Evolutionary conservation across 2,329 filamentous ascomycete genomes (phyloP), one percentile per base, ranked within the genome.

Genomic region (Leptographium radiaticola): DNA sequence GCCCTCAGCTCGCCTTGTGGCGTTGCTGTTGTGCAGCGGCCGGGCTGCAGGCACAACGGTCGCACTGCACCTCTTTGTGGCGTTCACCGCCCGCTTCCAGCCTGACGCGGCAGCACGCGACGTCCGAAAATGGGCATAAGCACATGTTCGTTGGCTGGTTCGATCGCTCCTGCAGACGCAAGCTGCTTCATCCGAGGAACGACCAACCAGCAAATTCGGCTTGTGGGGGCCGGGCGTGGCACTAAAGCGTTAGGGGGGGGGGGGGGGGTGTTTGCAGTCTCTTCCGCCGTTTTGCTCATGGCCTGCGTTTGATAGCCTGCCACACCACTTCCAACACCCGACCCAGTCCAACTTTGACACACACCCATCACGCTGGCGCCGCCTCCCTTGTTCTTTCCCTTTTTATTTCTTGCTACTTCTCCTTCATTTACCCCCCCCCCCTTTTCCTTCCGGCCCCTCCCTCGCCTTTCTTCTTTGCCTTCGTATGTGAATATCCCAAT

Each of bases 251-350:
- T 18, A 18, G 39, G 40, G 4, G 16, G 6, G 39, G 39, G 39
- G 4, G 39, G 16, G 20, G 42, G 42, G 3, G 42, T 44, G 42
- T 12, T 11, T 44, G 10, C 18, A 25, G 42, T 36, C 6, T 36
- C 9, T 36, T 51, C 40, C 40, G 47, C 31, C 33, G 33, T 36
- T 40, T 48, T 11, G 18, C 51, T 47, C 51, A 43, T 25, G 51
- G 36, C 52, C 39, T 31, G 52, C 45, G 51, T 45, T 53, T 53
- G 51, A 43, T 48, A 30, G 46, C 25, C 47, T 49, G 40, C 40
- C 52, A 50, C 47, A 45, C 51, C 45, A 48, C 48, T 38, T n/a
- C 47, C 36, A 52, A 53, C 47, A 30, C 42, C 31, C 43, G 44
- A 53, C 53, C 47, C 51, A 25, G 33, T 25, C 25, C 25, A 25